A percentile compares a stretch with the other conserved stretches of the same genome.
phyloP scores from a whole-genome alignment of 225 moss, liverwort and hornwort species.

The Polytrichum commune region DNA sequence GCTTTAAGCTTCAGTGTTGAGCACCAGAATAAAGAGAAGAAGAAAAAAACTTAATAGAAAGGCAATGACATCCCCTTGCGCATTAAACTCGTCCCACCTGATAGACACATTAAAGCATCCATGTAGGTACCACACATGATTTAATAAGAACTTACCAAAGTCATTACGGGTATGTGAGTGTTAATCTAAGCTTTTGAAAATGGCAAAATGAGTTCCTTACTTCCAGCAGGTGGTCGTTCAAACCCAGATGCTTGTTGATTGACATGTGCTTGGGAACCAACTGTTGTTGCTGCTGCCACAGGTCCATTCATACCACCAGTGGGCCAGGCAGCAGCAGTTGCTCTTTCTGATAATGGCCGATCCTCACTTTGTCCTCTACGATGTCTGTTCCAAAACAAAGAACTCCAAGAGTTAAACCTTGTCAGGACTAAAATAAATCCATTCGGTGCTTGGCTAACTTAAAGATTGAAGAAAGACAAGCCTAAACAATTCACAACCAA shows the following conservation, averaged over 20 bases:
- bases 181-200: no score
- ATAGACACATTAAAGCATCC: no score
- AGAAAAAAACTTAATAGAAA: no score
- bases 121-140: no score
- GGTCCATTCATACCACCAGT: slow-evolving; percentile 18
- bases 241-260: slow-evolving; percentile 13
- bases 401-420: slow-evolving; percentile 2
- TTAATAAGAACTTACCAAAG: no score
- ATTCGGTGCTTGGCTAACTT: neutral
- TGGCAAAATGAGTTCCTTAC: slow-evolving; percentile 15
- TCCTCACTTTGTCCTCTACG: slow-evolving; percentile 50
- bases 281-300: slow-evolving; percentile 4
- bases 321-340: slow-evolving; percentile 79
- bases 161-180: no score
- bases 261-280: slow-evolving; percentile 15
- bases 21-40: no score
- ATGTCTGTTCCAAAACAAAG: slow-evolving; percentile 33
- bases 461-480: no score
- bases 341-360: slow-evolving; percentile 60
- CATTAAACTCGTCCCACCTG: no score
- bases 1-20: no score
- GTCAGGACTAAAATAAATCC: neutral
- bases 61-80: no score
- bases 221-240: slow-evolving; percentile 34
- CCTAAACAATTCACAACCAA: no score